phyloP scores from a whole-genome alignment of 2,329 filamentous ascomycete species.

The Aschersonia sp. region DNA sequence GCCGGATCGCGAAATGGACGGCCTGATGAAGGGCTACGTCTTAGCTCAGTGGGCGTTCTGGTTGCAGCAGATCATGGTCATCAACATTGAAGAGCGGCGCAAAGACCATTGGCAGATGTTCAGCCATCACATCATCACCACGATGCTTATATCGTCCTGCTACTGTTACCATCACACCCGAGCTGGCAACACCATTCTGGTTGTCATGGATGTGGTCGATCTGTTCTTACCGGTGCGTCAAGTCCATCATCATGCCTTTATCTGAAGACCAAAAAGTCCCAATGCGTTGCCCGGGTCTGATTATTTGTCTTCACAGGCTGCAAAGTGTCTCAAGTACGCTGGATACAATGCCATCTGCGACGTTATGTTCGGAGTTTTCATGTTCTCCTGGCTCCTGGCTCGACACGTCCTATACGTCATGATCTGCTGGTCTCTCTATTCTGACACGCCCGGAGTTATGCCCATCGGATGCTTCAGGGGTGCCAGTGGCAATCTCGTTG shows the following conservation, averaged over 20 bases:
- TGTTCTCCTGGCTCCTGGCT: conserved; percentile 68
- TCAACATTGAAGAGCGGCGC: conserved; percentile 85
- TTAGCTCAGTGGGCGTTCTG: conserved; percentile 85
- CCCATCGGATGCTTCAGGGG: conserved; percentile 58
- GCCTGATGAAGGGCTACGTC: conserved; percentile 76
- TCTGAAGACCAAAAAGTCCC: too few relatives aligned
- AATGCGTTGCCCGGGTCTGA: neutral
- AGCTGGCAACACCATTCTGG: conserved; percentile 78
- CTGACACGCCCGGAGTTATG: conserved; percentile 47
- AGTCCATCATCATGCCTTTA: neutral
- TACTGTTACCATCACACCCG: conserved; percentile 81
- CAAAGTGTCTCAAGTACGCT: conserved; percentile 88
- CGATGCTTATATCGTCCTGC: conserved; percentile 61
- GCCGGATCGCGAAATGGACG: conserved; percentile 65
- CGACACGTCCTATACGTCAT: conserved; percentile 70
- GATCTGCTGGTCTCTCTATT: conserved; percentile 71
- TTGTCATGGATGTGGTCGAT: conserved; percentile 89
- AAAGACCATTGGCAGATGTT: conserved; percentile 98
- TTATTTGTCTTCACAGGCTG: conserved; percentile 37
- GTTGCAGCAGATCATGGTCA: conserved; percentile 85
- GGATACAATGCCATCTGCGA: conserved; percentile 68
- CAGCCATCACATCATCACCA: conserved; percentile 88
- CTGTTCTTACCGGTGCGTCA: conserved; percentile 64
- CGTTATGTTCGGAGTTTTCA: conserved; percentile 70
- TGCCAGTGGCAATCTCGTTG: conserved; percentile 35